Evolutionary conservation across 345 rosid species (phyloP).

Genomic region (Hypericum androsaemum): DNA sequence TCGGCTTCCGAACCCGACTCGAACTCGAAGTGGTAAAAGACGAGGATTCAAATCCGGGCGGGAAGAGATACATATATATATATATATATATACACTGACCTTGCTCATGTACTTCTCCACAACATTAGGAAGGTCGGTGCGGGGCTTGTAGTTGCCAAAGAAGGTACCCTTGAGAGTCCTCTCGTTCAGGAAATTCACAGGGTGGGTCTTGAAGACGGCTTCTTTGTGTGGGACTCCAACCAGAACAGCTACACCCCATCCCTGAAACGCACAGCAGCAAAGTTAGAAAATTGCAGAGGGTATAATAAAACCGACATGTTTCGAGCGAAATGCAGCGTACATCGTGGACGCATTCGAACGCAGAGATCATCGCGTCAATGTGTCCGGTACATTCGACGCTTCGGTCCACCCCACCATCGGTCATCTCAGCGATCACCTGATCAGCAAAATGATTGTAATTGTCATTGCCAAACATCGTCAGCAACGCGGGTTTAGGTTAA

Average conservation of each 20-base stretch:
- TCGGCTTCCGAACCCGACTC: no score
- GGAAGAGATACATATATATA: neutral
- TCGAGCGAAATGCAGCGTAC: slow-evolving; percentile 5
- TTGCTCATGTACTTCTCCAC: slow-evolving; percentile 48
- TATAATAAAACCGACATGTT: neutral
- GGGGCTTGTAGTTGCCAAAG: slow-evolving; percentile 52
- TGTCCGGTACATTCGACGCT: slow-evolving; percentile 33
- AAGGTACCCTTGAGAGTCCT: slow-evolving; percentile 49
- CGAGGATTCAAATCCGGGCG: no score
- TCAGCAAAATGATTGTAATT: neutral
- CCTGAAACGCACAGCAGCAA: slow-evolving; percentile 17
- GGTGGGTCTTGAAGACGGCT: slow-evolving; percentile 41
- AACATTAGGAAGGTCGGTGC: slow-evolving; percentile 34
- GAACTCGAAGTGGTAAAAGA: no score
- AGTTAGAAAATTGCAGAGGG: neutral
- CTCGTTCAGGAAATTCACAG: slow-evolving; percentile 33
- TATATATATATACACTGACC: slow-evolving; percentile 9
- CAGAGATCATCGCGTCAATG: slow-evolving; percentile 23
- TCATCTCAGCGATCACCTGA: slow-evolving; percentile 32
- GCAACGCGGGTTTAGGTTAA: neutral
- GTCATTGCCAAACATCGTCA: neutral
- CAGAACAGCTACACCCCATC: slow-evolving; percentile 47
- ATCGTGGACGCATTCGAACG: slow-evolving; percentile 33
- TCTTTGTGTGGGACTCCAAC: slow-evolving; percentile 45
- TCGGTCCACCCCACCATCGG: slow-evolving; percentile 35